Conservation (phyloP, 2,329 filamentous ascomycete genomes). For the Aspergillus transmontanensis region DNA sequence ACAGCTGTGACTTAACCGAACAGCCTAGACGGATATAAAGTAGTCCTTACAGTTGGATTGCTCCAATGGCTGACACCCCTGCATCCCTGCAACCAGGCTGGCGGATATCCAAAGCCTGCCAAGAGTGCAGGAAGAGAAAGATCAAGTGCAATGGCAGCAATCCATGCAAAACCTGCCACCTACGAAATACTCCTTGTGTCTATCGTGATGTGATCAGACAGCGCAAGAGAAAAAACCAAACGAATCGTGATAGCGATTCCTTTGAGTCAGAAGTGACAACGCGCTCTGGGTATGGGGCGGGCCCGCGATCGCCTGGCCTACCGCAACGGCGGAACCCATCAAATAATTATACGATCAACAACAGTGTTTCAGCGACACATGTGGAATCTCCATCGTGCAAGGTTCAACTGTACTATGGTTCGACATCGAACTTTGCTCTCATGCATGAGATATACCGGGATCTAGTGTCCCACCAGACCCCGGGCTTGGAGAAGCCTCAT, state of each 20-base stretch:
- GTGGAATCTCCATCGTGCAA: slow-evolving; percentile 48
- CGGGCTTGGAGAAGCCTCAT: slow-evolving; percentile 21
- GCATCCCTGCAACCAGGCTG: slow-evolving; percentile 22
- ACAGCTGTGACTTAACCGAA: background rate
- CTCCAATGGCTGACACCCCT: background rate
- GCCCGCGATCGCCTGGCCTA: slow-evolving; percentile 18
- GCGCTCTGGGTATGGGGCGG: slow-evolving; percentile 16
- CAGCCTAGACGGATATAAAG: background rate
- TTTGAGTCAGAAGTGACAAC: slow-evolving; percentile 10
- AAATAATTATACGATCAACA: slow-evolving; percentile 36
- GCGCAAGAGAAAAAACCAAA: slow-evolving; percentile 36
- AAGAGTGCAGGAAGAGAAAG: slow-evolving; percentile 46
- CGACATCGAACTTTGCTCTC: slow-evolving; percentile 51
- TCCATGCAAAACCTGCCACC: slow-evolving; percentile 45
- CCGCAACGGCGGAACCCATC: slow-evolving; percentile 22
- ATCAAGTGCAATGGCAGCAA: slow-evolving; percentile 43
- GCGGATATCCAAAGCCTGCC: slow-evolving; percentile 43
- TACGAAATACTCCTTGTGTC: slow-evolving; percentile 35
- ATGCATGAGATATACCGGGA: slow-evolving; percentile 43
- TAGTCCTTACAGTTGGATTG: background rate
- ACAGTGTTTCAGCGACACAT: slow-evolving; percentile 52
- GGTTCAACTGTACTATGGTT: slow-evolving; percentile 51
- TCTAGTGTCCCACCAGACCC: slow-evolving; percentile 26
- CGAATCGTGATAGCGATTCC: background rate
- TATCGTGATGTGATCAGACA: slow-evolving; percentile 42